Evolutionary conservation across 768 basidiomycete species (phyloP).

Genomic region (Pholiota molesta): DNA sequence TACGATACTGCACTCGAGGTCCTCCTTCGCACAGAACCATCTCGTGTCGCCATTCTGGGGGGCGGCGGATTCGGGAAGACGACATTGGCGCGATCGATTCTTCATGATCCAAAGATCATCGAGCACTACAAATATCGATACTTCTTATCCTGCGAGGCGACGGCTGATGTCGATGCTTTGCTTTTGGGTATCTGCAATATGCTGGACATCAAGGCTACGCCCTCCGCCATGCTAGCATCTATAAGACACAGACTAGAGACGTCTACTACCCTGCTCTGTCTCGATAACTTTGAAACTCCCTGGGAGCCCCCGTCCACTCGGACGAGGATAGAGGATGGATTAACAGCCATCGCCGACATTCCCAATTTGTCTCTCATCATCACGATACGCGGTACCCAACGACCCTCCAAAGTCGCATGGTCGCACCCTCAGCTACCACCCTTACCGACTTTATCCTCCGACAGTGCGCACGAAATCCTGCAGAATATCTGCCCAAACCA

Average conservation of each 20-base stretch:
- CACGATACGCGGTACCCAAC: conserved; percentile 34
- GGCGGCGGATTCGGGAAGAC: conserved; percentile 38
- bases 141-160: conserved; percentile 33
- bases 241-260: not conserved
- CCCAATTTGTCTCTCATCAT: conserved; percentile 26
- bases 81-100: conserved; percentile 27
- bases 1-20: not conserved
- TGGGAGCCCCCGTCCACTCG: conserved; percentile 31
- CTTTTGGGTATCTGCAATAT: not conserved
- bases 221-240: not conserved
- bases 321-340: conserved; percentile 26
- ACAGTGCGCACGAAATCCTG: conserved; percentile 28
- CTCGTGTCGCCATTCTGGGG: conserved; percentile 32
- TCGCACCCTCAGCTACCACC: conserved; percentile 24
- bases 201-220: not conserved
- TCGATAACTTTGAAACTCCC: conserved; percentile 38
- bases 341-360: conserved; percentile 24
- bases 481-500: conserved; percentile 22
- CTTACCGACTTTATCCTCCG: conserved; percentile 27
- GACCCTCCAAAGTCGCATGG: conserved; percentile 30
- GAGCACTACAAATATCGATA: conserved; percentile 22
- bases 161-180: not conserved
- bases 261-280: conserved; percentile 16
- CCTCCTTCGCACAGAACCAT: not conserved
- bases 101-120: conserved; percentile 25